phyloP scores from a whole-genome alignment of 768 basidiomycete genomes.

The Podaxis rugospora region DNA sequence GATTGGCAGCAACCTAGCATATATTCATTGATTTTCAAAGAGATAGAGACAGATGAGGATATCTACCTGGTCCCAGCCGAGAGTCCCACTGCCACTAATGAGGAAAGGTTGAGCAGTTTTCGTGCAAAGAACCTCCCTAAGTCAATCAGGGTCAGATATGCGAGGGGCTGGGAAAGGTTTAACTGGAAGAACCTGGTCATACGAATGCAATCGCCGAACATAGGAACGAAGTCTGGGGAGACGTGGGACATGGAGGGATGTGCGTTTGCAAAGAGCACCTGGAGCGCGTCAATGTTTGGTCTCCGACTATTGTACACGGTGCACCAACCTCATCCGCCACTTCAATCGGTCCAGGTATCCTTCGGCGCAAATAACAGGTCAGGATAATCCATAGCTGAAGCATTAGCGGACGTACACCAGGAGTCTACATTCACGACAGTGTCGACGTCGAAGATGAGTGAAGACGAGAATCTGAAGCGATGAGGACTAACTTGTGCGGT shows the following conservation, averaged over 20 bases:
- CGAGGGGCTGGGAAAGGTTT: not conserved
- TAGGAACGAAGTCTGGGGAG: slow-evolving; percentile 80
- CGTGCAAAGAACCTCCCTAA: slow-evolving; percentile 74
- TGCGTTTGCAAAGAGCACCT: slow-evolving; percentile 79
- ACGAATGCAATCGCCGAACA: slow-evolving; percentile 85
- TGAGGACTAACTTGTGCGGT: slow-evolving; percentile 32
- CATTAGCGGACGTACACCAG: slow-evolving; percentile 37
- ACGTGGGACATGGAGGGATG: slow-evolving; percentile 88
- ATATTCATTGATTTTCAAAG: slow-evolving; percentile 1
- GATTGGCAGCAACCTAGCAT: slow-evolving; percentile 77
- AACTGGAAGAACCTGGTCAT: slow-evolving; percentile 59
- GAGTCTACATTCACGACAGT: slow-evolving; percentile 30
- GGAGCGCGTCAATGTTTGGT: not conserved
- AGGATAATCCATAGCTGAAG: slow-evolving; percentile 8
- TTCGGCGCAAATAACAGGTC: slow-evolving; percentile 19
- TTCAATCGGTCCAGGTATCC: slow-evolving; percentile 64
- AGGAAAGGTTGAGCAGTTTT: slow-evolving; percentile 84
- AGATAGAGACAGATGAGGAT: not conserved
- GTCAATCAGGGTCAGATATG: not conserved
- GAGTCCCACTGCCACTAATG: slow-evolving; percentile 90
- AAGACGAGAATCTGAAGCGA: not conserved
- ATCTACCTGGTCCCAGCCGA: slow-evolving; percentile 92
- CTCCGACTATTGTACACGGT: not conserved
- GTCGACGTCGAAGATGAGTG: slow-evolving; percentile 13
- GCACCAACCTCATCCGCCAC: slow-evolving; percentile 52